Conservation (phyloP, 2,329 filamentous ascomycete genomes). For the Falciphora oryzae region DNA sequence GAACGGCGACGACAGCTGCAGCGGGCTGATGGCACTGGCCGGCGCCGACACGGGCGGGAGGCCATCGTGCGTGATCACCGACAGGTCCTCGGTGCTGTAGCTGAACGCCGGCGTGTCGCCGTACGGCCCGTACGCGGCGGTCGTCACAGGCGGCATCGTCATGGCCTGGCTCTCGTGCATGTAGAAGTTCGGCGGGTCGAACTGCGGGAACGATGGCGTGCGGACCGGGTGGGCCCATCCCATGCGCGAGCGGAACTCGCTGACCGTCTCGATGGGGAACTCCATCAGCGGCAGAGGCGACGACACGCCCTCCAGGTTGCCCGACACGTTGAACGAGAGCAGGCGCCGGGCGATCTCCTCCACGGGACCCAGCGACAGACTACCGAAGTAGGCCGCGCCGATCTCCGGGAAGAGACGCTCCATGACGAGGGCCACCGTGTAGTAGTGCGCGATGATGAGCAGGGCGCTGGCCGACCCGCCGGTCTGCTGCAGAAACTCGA, state of each 20-base stretch:
- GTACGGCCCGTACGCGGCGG: constrained; percentile 44
- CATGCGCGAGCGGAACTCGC: constrained; percentile 63
- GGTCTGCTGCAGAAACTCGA: constrained; percentile 72
- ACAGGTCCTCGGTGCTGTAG: constrained; percentile 59
- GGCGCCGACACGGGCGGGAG: constrained; percentile 27
- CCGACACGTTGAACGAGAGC: constrained; percentile 58
- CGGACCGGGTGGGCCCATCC: constrained; percentile 58
- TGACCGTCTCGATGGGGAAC: constrained; percentile 63
- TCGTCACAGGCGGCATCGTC: constrained; percentile 33
- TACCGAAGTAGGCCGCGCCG: constrained; percentile 81
- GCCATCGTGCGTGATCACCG: constrained; percentile 43
- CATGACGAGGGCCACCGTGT: constrained; percentile 79
- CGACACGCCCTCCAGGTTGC: constrained; percentile 49
- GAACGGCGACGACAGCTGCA: constrained; percentile 52
- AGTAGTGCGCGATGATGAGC: constrained; percentile 84
- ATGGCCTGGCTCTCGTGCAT: constrained; percentile 34
- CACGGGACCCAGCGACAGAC: constrained; percentile 71
- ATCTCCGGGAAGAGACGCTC: constrained; percentile 91
- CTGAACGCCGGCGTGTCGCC: constrained; percentile 51
- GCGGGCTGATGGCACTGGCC: constrained; percentile 44
- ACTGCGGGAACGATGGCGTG: constrained; percentile 56
- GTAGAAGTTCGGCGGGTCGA: constrained; percentile 50
- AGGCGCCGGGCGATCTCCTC: constrained; percentile 80
- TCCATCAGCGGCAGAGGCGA: constrained; percentile 65
- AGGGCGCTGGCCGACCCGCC: constrained; percentile 71